Evolutionary conservation across 1,139 yeast species (phyloP), one percentile per base, ranked within the genome.

Genomic region (Suhomyces kunorum): DNA sequence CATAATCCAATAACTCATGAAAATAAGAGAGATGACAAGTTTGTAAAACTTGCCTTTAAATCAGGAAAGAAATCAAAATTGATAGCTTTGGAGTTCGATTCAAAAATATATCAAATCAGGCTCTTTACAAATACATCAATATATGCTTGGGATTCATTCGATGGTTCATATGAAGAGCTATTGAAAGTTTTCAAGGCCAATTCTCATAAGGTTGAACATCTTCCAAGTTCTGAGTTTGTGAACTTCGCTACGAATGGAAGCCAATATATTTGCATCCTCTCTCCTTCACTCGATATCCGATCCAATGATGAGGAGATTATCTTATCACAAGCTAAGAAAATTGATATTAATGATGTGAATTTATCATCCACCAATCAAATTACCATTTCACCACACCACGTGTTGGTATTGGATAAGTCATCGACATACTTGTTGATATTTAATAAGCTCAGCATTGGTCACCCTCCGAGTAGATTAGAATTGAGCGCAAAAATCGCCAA

Each of bases 21-120:
- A 15, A 61, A 56, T 35, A 70, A 67, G 44, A 59, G 68, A 28
- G 75, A 69, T 44, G 76, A 71, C 40, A 68, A 61, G 43, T 56
- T 58, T 36, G 45, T 66, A 7, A 68, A 68, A 40, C 56, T 52
- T 17, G 62, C 64, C 1, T 64, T 55, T 43, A 60, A 58, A 17
- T 51, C 64, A 1, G 59, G 32, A 8, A 9, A 14, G 6, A 34
- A 31, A 3, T 14, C 23, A 11, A 25, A 28, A 6, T 19, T 40
- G 5, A 15, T 14, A 8, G 67, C 66, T 2, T 39, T 66, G 3
- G 38, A 56, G 3, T 58, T 61, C 38, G 42, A 59, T 16, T 40
- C 46, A 39, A 54, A 57, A 44, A 50, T 52, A 40, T 46, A 51
- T 65, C 44, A 71, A 22, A 61, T 73, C 16, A 61, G 61, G 34